Base-by-base conservation (phyloP, 148 eudicot genomes). In the Nepenthes mirabilis region DNA sequence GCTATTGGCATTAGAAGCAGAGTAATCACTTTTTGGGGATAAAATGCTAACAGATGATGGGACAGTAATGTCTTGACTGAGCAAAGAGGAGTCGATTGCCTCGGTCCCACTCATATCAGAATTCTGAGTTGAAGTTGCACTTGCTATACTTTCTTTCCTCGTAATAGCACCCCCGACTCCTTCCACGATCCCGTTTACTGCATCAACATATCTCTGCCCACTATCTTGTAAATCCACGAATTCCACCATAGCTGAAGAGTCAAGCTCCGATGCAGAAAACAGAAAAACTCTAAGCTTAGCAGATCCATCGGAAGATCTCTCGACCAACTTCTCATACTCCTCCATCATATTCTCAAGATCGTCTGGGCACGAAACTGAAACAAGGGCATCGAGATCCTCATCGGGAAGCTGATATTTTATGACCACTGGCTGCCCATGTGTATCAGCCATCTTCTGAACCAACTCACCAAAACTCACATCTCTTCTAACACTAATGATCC, bases 271-370 rank as follows among this genome's bases (percentile, higher is more conserved):
- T 58, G 80, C 72, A 48, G 86, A 73, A 77, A 88, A 91, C 76
- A 91, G 37, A 60, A 91, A 91, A 47, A 91, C 83, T 72, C 96
- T 73, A 55, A 91, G 81, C 71, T 91, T 91, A 36, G 85, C 83
- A 12, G 87, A 88, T 56, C 97, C 94, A 65, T 91, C 94, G 0
- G 78, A 62, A 56, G 86, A 78, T 74, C 83, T 82, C 70, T 81
- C 83, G 14, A 69, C 45, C 70, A 91, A 65, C 77, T 83, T 91
- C 60, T 81, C 83, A 72, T 81, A 91, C 78, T 91, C 97, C 47
- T 91, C 97, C 96, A 91, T 80, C 97, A 91, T 91, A 73, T 88
- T 91, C 50, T 85, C 96, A 52, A 91, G 84, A 77, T 91, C 97
- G 65, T 91, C 96, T 0, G 84, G 64, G 68, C 84, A 83, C 0